Evolutionary conservation across 2,329 filamentous ascomycete genomes (phyloP).

Genomic region (Endothia cerciana): DNA sequence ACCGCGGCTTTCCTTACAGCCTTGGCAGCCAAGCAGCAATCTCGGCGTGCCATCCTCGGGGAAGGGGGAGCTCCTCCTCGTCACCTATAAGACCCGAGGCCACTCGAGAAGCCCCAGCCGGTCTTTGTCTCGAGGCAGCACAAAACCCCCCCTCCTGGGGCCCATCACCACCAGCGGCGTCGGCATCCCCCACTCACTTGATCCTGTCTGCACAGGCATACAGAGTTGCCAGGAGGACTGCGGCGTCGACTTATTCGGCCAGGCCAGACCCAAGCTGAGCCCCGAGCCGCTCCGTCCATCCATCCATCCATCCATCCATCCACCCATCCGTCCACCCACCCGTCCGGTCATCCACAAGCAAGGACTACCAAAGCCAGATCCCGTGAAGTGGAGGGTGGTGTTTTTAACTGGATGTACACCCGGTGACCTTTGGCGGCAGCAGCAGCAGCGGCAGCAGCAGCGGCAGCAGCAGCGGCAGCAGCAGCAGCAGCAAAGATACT

Average conservation of each 20-base stretch:
- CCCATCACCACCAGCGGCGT: neutral
- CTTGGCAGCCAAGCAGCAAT: slow-evolving; percentile 27
- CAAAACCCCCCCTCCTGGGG: neutral
- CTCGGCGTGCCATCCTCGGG: slow-evolving; percentile 22
- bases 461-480: neutral
- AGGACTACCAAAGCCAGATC: neutral
- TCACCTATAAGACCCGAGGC: slow-evolving; percentile 11
- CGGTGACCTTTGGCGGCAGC: neutral
- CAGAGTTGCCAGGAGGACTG: neutral
- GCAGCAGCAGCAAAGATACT: neutral
- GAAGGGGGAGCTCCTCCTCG: slow-evolving; percentile 8
- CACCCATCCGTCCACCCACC: neutral
- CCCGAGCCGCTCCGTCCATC: neutral
- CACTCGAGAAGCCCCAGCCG: neutral
- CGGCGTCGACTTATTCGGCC: neutral
- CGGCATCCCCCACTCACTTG: neutral
- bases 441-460: neutral
- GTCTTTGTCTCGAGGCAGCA: neutral
- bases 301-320: neutral
- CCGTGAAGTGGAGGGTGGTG: slow-evolving; percentile 15
- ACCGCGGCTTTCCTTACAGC: slow-evolving; percentile 16
- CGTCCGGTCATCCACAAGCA: neutral
- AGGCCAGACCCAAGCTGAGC: neutral
- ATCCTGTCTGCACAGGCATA: neutral
- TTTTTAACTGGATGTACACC: slow-evolving; percentile 11